A percentile compares a stretch with the other conserved stretches of the same genome.
Conservation (phyloP, 208 protist species). For the Kentomonas sorsogonicus region DNA sequence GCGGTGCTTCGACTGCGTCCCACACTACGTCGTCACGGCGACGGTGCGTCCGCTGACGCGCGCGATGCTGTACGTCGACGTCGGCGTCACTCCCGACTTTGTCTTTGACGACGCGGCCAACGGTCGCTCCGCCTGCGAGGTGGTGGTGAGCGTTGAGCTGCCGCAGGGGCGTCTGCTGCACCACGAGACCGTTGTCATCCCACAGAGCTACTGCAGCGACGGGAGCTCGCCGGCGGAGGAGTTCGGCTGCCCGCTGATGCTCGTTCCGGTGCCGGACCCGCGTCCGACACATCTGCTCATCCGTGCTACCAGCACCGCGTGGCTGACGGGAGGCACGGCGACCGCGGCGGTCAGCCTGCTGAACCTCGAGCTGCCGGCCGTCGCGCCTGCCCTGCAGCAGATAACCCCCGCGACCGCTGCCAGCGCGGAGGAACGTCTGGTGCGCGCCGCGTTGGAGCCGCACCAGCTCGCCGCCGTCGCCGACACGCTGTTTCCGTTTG, state of each 20-base stretch:
- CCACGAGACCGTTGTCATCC: conserved; percentile 93
- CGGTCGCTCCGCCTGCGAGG: conserved; percentile 71
- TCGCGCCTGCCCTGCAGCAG: conserved; percentile 65
- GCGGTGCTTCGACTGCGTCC: conserved; percentile 93
- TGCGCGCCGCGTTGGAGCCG: conserved; percentile 59
- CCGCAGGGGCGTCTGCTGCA: conserved; percentile 96
- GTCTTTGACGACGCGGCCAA: conserved; percentile 91
- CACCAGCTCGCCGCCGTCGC: conserved; percentile 78
- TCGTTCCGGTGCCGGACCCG: conserved; percentile 96
- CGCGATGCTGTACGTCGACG: conserved; percentile 92
- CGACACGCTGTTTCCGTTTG: conserved; percentile 88
- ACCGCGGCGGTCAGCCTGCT: conserved; percentile 91
- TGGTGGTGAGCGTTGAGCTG: conserved; percentile 96
- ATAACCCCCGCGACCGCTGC: conserved; percentile 38
- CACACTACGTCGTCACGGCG: conserved; percentile 90
- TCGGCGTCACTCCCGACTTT: conserved; percentile 97
- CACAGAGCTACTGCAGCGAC: conserved; percentile 48
- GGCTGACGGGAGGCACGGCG: conserved; percentile 62
- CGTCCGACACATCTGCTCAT: conserved; percentile 95
- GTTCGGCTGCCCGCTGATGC: conserved; percentile 86
- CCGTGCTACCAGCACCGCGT: conserved; percentile 85
- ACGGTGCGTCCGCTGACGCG: conserved; percentile 95
- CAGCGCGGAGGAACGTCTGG: conserved; percentile 55
- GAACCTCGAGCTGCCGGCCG: conserved; percentile 88
- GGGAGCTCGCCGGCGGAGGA: conserved; percentile 66